Percentiles rank a stretch among this genome's conserved stretches.
phyloP scores from a whole-genome alignment of 257 asterid genomes.

The Salvia miltiorrhiza region DNA sequence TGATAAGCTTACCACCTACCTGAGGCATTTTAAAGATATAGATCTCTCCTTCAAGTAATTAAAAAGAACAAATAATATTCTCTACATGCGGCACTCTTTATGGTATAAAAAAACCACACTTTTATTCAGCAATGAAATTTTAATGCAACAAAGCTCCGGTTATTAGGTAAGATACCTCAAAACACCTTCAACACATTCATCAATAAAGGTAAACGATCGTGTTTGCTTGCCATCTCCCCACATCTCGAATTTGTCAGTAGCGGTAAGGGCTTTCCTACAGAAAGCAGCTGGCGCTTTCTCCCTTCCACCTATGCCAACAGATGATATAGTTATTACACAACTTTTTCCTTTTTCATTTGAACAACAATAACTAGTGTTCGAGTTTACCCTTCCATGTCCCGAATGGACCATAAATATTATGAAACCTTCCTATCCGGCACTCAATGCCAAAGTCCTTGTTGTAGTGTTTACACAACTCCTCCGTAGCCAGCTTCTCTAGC shows the following conservation, averaged over 20 bases:
- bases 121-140: neutral
- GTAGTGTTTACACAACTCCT: conserved; percentile 84
- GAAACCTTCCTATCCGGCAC: conserved; percentile 90
- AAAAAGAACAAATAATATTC: neutral
- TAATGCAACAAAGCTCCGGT: neutral
- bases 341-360: neutral
- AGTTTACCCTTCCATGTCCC: conserved; percentile 93
- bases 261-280: conserved; percentile 68
- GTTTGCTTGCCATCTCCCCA: conserved; percentile 92
- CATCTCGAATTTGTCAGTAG: conserved; percentile 80
- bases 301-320: conserved; percentile 63
- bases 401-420: conserved; percentile 88
- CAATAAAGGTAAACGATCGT: conserved; percentile 85
- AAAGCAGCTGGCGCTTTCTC: conserved; percentile 94
- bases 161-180: conserved; percentile 46
- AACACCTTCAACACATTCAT: conserved; percentile 91
- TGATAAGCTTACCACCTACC: neutral
- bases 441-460: conserved; percentile 87
- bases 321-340: neutral
- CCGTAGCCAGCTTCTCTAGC: conserved; percentile 78
- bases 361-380: neutral
- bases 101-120: neutral
- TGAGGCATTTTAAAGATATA: neutral
- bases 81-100: neutral
- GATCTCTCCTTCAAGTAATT: neutral